Evolutionary conservation across 2,329 filamentous ascomycete species (phyloP).

Genomic region (Diaporthe amygdali): DNA sequence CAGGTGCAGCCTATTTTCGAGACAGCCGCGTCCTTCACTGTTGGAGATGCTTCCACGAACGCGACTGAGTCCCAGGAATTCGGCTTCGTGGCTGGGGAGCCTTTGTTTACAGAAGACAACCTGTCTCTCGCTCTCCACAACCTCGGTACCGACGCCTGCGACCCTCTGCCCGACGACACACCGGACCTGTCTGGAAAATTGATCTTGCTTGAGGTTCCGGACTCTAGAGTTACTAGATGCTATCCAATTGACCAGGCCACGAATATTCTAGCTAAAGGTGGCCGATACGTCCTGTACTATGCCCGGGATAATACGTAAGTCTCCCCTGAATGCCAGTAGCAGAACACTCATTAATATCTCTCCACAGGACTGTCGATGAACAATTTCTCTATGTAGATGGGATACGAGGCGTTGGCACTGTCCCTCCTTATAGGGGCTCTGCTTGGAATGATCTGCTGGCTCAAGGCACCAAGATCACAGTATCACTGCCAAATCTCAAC

Average conservation of each 20-base stretch:
- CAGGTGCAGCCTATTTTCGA: constrained; percentile 1
- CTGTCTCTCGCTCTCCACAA: neutral
- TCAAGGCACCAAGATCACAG: neutral
- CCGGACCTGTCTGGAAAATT: constrained; percentile 12
- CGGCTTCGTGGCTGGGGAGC: neutral
- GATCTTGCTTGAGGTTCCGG: neutral
- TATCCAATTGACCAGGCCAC: neutral
- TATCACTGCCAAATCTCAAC: neutral
- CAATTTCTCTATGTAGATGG: neutral
- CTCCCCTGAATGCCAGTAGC: neutral
- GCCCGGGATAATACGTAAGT: neutral
- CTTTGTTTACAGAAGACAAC: neutral
- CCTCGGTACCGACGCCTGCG: neutral
- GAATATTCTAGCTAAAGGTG: neutral
- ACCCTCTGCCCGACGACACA: neutral
- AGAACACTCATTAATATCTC: neutral
- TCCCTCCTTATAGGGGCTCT: neutral
- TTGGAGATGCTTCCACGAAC: neutral
- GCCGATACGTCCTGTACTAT: neutral
- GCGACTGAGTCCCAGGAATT: neutral
- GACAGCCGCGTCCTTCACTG: neutral
- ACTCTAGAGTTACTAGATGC: neutral
- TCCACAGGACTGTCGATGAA: neutral
- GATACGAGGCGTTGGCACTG: neutral
- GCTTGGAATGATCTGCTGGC: neutral